Conservation (phyloP, 495 filamentous ascomycete species). For the Venustampulla echinocandica region DNA sequence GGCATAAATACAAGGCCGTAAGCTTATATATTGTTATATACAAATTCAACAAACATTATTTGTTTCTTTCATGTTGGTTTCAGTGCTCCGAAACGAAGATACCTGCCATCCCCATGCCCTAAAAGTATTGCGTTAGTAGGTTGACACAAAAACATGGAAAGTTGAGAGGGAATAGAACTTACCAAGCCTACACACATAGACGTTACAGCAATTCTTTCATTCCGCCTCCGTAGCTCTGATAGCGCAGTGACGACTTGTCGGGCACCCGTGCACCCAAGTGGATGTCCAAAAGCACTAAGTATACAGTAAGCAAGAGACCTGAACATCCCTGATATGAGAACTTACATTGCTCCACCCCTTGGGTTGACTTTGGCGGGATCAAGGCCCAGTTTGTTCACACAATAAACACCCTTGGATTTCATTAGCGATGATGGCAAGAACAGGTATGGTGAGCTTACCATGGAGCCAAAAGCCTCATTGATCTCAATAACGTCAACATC, state of each 20-base stretch:
- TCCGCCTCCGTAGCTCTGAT: conserved; percentile 63
- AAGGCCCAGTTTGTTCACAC: conserved; percentile 65
- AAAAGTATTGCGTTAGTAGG: conserved; percentile 10
- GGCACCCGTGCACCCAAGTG: conserved; percentile 69
- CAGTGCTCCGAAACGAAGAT: conserved; percentile 46
- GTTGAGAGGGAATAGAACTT: conserved; percentile 2
- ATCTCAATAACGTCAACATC: conserved; percentile 90
- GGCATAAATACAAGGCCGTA: no score
- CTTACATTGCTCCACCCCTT: conserved; percentile 59
- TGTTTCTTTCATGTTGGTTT: no score
- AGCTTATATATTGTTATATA: no score
- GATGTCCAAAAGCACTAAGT: conserved; percentile 62
- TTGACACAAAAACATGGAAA: not conserved
- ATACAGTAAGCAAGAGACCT: not conserved
- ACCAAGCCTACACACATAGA: conserved; percentile 87
- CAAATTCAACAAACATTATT: no score
- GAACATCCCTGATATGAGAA: conserved; percentile 18
- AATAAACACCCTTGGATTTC: conserved; percentile 62
- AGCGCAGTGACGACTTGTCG: conserved; percentile 75
- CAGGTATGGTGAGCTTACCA: conserved; percentile 35
- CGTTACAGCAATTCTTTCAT: conserved; percentile 74
- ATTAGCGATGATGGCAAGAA: not conserved
- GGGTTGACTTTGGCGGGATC: conserved; percentile 83
- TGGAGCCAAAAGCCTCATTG: conserved; percentile 95
- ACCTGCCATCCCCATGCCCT: conserved; percentile 50